Evolutionary conservation across 1,284 basidiomycete genomes (phyloP).

Genomic region (Anthracocystis walkeri): DNA sequence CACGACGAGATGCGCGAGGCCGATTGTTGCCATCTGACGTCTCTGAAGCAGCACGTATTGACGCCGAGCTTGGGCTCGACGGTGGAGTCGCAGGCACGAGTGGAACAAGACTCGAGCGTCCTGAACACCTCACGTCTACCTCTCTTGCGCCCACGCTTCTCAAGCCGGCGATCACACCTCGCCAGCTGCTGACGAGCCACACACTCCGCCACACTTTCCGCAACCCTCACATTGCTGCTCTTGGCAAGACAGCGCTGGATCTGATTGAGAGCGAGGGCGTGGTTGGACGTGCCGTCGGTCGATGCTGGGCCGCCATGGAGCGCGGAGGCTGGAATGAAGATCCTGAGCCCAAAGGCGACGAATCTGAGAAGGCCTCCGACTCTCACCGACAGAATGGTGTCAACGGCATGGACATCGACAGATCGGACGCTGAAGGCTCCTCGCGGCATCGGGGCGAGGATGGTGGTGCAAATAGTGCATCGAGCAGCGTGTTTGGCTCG

Average conservation of each 20-base stretch:
- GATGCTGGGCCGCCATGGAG: conserved; percentile 66
- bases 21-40: conserved; percentile 41
- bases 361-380: conserved; percentile 6
- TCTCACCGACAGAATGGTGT: conserved; percentile 7
- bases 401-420: conserved; percentile 47
- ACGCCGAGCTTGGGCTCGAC: conserved; percentile 48
- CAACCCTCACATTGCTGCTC: conserved; percentile 66
- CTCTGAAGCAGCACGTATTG: conserved; percentile 47
- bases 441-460: conserved; percentile 13
- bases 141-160: conserved; percentile 65
- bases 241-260: conserved; percentile 68
- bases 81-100: conserved; percentile 13
- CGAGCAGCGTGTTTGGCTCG: conserved; percentile 32
- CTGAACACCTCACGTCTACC: conserved; percentile 55
- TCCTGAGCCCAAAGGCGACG: conserved; percentile 40
- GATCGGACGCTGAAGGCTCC: conserved; percentile 19
- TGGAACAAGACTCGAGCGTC: conserved; percentile 20
- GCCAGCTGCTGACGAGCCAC: conserved; percentile 62
- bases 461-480: conserved; percentile 6
- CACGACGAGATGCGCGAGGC: conserved; percentile 31
- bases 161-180: conserved; percentile 62
- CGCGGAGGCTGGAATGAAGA: conserved; percentile 52
- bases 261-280: conserved; percentile 65
- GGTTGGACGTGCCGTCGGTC: conserved; percentile 62
- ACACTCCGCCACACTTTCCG: conserved; percentile 67